phyloP scores from a whole-genome alignment of 371 early-diverging fungal genomes.

The Rhizopus stolonifer region DNA sequence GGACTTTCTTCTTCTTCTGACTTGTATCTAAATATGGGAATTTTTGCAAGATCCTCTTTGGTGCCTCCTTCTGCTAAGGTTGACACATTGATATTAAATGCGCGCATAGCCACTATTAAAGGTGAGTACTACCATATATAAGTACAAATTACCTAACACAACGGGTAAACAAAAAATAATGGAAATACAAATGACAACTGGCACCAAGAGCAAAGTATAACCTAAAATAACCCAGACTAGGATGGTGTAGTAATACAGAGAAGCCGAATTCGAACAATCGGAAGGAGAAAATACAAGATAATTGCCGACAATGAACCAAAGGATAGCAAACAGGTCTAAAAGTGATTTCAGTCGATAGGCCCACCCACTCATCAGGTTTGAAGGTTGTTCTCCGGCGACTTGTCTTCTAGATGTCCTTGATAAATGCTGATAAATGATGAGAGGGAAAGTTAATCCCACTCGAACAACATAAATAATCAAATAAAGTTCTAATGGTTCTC shows the following conservation, averaged over 20 bases:
- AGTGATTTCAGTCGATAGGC: constrained; percentile 43
- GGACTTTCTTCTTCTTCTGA: neutral
- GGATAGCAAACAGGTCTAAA: constrained; percentile 60
- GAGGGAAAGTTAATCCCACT: constrained; percentile 32
- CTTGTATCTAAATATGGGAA: constrained; percentile 44
- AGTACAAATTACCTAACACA: constrained; percentile 36
- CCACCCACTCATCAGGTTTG: constrained; percentile 25
- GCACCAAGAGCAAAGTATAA: constrained; percentile 63
- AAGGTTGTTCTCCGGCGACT: neutral
- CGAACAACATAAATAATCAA: constrained; percentile 40
- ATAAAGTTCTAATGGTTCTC: constrained; percentile 39
- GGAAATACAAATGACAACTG: constrained; percentile 57
- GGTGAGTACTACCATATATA: constrained; percentile 12
- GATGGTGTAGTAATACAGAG: constrained; percentile 55
- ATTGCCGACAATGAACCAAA: constrained; percentile 73
- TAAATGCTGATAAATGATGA: constrained; percentile 39
- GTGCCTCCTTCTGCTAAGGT: constrained; percentile 56
- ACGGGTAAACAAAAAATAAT: constrained; percentile 66
- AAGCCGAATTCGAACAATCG: constrained; percentile 43
- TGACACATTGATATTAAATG: constrained; percentile 52
- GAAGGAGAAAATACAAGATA: constrained; percentile 60
- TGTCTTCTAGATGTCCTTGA: constrained; percentile 9
- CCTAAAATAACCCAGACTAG: constrained; percentile 65
- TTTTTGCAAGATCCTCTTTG: constrained; percentile 53
- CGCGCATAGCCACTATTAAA: constrained; percentile 41